Evolutionary conservation across 108 stramenopile species (phyloP).

Genomic region (Ochromonas danica): DNA sequence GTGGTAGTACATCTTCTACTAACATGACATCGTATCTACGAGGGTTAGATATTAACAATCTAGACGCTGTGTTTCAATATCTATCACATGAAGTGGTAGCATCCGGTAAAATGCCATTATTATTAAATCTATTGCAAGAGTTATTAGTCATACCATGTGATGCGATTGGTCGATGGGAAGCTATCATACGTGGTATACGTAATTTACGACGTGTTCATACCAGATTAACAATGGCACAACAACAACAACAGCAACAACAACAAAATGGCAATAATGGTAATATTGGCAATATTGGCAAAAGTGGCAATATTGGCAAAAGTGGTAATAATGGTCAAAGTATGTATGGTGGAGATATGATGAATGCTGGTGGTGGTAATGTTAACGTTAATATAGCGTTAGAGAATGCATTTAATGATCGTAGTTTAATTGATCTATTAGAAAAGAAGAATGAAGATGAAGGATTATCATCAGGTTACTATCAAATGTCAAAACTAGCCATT

Average conservation of each 20-base stretch:
- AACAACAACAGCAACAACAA: too few species aligned
- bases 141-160: not conserved
- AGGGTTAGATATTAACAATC: not conserved
- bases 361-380: too few species aligned
- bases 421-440: not conserved
- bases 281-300: too few species aligned
- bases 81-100: not conserved
- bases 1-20: too few species aligned
- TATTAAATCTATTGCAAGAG: not conserved
- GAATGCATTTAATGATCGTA: not conserved
- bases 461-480: not conserved
- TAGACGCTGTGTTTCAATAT: not conserved
- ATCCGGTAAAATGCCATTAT: not conserved
- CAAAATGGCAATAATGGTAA: too few species aligned
- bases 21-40: too few species aligned
- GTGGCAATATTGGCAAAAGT: too few species aligned
- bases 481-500: not conserved
- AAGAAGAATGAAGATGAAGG: not conserved
- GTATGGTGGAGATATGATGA: too few species aligned
- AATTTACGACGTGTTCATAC: not conserved
- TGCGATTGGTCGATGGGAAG: not conserved
- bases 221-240: too few species aligned
- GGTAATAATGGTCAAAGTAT: too few species aligned
- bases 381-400: too few species aligned
- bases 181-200: not conserved